Base-by-base conservation (phyloP, 345 rosid species). In the Noccaea bulbosa region DNA sequence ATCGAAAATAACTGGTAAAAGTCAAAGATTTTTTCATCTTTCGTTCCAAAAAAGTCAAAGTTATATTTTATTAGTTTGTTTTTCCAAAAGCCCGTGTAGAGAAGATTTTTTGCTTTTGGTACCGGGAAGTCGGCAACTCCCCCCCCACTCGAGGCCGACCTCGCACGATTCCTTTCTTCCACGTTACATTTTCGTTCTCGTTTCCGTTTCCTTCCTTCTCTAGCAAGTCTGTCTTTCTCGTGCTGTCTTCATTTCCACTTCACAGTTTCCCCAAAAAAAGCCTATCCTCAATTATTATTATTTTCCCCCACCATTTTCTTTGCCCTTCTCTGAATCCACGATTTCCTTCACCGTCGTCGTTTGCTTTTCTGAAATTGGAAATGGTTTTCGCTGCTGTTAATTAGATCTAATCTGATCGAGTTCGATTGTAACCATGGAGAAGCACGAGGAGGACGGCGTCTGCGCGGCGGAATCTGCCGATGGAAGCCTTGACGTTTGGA, bases 401-500 rank as follows among this genome's bases (percentile, higher is more conserved):
- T 55, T 30, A 40, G 50, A 72, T 72, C 70, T 37, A 43, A 64
- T 64, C 65, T 0, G 45, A 65, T 47, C 66, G 24, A 47, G 47
- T 54, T 55, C 41, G 15, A 52, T 20, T 11, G 30, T 27, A 3
- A 27, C n/a, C 52, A 64, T 65, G 76, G 72, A 76, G 50, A 76
- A 76, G 5, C 71, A 55, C 41, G 79, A 67, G 1, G 78, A 82
- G 1, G 78, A 82, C 77, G 87, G 85, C 12, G 83, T 92, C 34
- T 88, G 91, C 77, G 80, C 94, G 4, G 49, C 86, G 41, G 92
- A 89, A 39, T 88, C 88, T 12, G 76, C 69, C 2, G 79, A 85
- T 55, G 98, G 91, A 14, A 87, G 96, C 73, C 54, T 86, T 50
- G 90, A 89, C 47, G 85, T 90, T 5, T 88, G 93, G 92, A 90